Evolutionary conservation across 768 basidiomycete genomes (phyloP).

Genomic region (Candolleomyces aberdarensis): DNA sequence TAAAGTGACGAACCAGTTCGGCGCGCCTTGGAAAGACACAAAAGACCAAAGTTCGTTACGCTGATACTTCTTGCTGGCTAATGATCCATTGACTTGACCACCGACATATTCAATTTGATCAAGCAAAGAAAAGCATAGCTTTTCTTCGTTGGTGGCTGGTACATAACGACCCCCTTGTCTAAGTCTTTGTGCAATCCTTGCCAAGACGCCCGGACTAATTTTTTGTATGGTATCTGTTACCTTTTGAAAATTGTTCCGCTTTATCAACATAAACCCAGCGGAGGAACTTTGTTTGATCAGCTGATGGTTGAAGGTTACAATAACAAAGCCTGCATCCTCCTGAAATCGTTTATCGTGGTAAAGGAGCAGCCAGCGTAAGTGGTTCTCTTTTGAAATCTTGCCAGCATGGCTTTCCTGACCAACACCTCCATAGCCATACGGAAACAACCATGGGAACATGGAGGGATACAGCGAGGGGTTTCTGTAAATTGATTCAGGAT

Average conservation of each 20-base stretch:
- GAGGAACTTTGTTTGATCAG: conserved; percentile 22
- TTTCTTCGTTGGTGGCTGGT: background rate
- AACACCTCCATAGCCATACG: conserved; percentile 28
- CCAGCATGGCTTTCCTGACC: conserved; percentile 1
- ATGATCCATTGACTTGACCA: conserved; percentile 25
- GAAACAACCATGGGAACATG: too few species aligned
- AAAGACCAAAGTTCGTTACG: conserved; percentile 30
- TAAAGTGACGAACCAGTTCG: conserved; percentile 33
- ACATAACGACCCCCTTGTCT: background rate
- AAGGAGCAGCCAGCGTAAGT: conserved; percentile 22
- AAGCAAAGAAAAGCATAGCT: conserved; percentile 20
- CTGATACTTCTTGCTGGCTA: conserved; percentile 24
- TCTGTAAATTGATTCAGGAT: conserved; percentile 26
- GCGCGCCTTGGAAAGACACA: conserved; percentile 20
- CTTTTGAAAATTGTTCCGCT: conserved; percentile 15
- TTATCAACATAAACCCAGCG: conserved; percentile 1
- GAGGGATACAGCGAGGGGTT: conserved; percentile 22
- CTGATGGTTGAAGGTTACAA: conserved; percentile 28
- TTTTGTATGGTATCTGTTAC: conserved; percentile 15
- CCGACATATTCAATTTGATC: conserved; percentile 32
- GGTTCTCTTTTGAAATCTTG: conserved; percentile 12
- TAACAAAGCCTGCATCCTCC: conserved; percentile 25
- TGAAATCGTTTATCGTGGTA: conserved; percentile 36
- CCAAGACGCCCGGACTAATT: conserved; percentile 17
- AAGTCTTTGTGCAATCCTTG: background rate